phyloP scores from a whole-genome alignment of 441 rosid genomes.

The Viola pubescens region DNA sequence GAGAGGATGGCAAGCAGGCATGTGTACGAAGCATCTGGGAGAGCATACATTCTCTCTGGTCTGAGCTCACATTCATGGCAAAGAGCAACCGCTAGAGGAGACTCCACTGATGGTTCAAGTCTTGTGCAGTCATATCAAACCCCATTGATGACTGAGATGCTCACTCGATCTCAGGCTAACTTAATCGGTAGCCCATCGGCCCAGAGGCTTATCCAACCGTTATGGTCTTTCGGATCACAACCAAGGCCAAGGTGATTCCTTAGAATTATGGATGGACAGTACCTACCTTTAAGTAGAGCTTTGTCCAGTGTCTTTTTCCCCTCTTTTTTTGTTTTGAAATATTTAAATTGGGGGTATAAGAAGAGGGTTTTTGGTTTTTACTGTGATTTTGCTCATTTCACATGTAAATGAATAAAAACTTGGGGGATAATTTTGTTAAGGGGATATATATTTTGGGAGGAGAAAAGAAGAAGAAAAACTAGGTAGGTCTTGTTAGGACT shows the following conservation, averaged over 20 bases:
- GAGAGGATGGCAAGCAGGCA: slow-evolving; percentile 94
- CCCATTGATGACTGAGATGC: slow-evolving; percentile 94
- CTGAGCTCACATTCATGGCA: slow-evolving; percentile 99
- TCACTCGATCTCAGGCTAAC: slow-evolving; percentile 67
- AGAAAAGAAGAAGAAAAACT: slow-evolving; percentile 18
- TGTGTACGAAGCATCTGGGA: slow-evolving; percentile 84
- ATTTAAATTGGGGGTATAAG: slow-evolving; percentile 21
- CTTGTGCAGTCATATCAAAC: slow-evolving; percentile 81
- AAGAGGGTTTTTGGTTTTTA: slow-evolving; percentile 14
- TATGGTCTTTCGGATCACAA: slow-evolving; percentile 47
- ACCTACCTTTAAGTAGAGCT: slow-evolving; percentile 5
- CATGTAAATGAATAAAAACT: slow-evolving; percentile 48
- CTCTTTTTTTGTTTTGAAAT: slow-evolving; percentile 12
- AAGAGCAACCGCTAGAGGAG: slow-evolving; percentile 98
- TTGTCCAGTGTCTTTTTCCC: slow-evolving; percentile 10
- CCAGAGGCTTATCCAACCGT: slow-evolving; percentile 63
- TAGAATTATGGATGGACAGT: neutral
- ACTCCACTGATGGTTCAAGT: slow-evolving; percentile 80
- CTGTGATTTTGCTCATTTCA: slow-evolving; percentile 23
- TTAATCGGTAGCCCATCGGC: slow-evolving; percentile 58
- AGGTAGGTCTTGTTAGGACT: slow-evolving; percentile 21
- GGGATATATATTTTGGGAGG: slow-evolving; percentile 25
- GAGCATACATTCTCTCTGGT: slow-evolving; percentile 95
- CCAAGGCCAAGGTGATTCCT: slow-evolving; percentile 63
- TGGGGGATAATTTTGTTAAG: slow-evolving; percentile 18